phyloP scores from a whole-genome alignment of 2,329 filamentous ascomycete species.

The Pseudogymnoascus sp. region DNA sequence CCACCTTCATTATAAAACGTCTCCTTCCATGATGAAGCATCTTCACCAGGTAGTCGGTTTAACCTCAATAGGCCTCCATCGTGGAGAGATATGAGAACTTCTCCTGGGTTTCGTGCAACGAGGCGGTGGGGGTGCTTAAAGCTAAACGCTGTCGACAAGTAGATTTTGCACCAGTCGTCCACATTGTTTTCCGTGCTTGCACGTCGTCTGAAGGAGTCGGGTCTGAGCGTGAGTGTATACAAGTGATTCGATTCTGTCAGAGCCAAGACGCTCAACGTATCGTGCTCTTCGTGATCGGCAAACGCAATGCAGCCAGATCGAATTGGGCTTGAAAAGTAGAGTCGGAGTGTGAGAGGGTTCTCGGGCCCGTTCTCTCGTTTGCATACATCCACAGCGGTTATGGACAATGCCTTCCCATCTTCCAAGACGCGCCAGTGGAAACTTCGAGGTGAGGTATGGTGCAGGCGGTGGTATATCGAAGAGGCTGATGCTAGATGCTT shows the following conservation, averaged over 20 bases:
- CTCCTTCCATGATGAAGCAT: slow-evolving; percentile 56
- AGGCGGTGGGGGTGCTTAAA: slow-evolving; percentile 78
- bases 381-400: slow-evolving; percentile 75
- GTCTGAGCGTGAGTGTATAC: slow-evolving; percentile 74
- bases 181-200: slow-evolving; percentile 64
- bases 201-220: slow-evolving; percentile 70
- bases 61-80: slow-evolving; percentile 71
- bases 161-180: slow-evolving; percentile 69
- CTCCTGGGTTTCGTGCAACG: slow-evolving; percentile 63
- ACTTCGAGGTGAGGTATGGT: slow-evolving; percentile 68
- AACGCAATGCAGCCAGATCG: slow-evolving; percentile 73
- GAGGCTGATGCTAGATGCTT: slow-evolving; percentile 69
- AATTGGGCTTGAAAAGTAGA: slow-evolving; percentile 69
- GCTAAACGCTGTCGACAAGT: slow-evolving; percentile 62
- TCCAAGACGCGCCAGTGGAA: slow-evolving; percentile 90
- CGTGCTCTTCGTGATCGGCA: slow-evolving; percentile 69
- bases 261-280: slow-evolving; percentile 71
- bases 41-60: slow-evolving; percentile 49
- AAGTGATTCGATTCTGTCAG: slow-evolving; percentile 73
- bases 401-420: slow-evolving; percentile 69
- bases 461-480: slow-evolving; percentile 75
- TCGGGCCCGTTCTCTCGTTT: slow-evolving; percentile 59
- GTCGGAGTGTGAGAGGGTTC: slow-evolving; percentile 66
- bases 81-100: slow-evolving; percentile 72
- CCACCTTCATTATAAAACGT: slow-evolving; percentile 66